phyloP scores from a whole-genome alignment of 345 rosid species.

The Aegle marmelos region DNA sequence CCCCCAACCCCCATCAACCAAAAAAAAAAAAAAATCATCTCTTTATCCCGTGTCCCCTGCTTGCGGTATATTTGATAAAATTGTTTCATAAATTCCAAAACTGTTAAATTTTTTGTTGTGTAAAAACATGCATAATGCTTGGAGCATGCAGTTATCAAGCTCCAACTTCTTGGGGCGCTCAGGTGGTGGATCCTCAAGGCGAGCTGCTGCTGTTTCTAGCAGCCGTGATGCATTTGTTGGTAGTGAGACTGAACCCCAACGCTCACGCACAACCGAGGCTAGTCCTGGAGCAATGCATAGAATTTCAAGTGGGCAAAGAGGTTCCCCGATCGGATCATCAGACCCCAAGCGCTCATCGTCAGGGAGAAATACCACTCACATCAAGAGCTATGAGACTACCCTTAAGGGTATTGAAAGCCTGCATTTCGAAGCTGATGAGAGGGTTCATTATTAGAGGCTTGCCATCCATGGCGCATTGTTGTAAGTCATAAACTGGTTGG shows the following conservation, averaged over 20 bases:
- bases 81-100: neutral
- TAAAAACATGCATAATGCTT: conserved; percentile 13
- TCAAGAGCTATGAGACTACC: conserved; percentile 57
- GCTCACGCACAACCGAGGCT: conserved; percentile 42
- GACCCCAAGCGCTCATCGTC: conserved; percentile 62
- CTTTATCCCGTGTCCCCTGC: neutral
- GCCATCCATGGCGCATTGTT: conserved; percentile 12
- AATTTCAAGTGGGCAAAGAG: conserved; percentile 47
- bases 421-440: conserved; percentile 54
- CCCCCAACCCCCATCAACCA: too few species aligned
- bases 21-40: too few species aligned
- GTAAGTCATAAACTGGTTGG: conserved; percentile 35
- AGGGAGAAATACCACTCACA: conserved; percentile 40
- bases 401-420: conserved; percentile 66
- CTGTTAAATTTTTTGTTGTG: neutral
- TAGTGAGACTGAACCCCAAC: conserved; percentile 56
- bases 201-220: conserved; percentile 48
- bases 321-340: conserved; percentile 52
- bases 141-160: conserved; percentile 52
- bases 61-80: neutral
- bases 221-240: conserved; percentile 63
- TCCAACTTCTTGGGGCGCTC: conserved; percentile 57
- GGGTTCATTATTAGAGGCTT: conserved; percentile 40
- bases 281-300: conserved; percentile 51
- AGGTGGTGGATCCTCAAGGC: conserved; percentile 63